Evolutionary conservation across 2,329 filamentous ascomycete genomes (phyloP).

Genomic region (Venturiaceae sp.): DNA sequence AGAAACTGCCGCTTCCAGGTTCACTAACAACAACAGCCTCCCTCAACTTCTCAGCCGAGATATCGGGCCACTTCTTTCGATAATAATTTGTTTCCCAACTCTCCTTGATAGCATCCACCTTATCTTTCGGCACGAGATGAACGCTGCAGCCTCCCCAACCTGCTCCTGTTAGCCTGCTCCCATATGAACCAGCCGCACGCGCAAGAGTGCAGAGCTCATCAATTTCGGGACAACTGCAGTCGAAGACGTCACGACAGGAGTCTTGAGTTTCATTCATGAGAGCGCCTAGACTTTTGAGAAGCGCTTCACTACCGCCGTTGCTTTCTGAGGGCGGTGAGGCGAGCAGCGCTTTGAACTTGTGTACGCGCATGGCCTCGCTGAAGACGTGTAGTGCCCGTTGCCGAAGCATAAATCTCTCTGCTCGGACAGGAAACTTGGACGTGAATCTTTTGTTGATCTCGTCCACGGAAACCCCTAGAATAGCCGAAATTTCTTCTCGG

Average conservation of each 20-base stretch:
- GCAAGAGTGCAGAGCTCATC: constrained; percentile 81
- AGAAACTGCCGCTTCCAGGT: constrained; percentile 59
- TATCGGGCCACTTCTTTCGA: constrained; percentile 55
- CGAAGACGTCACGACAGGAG: constrained; percentile 77
- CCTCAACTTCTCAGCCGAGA: constrained; percentile 62
- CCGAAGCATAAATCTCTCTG: constrained; percentile 76
- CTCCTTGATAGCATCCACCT: constrained; percentile 65
- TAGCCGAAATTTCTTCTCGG: constrained; percentile 67
- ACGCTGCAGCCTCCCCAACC: constrained; percentile 97
- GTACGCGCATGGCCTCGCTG: constrained; percentile 75
- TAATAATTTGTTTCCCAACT: constrained; percentile 81
- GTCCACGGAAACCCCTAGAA: constrained; percentile 57
- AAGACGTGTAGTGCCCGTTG: constrained; percentile 89
- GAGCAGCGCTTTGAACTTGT: constrained; percentile 74
- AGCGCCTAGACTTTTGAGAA: constrained; percentile 63
- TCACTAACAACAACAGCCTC: constrained; percentile 82
- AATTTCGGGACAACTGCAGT: constrained; percentile 89
- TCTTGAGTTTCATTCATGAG: constrained; percentile 85
- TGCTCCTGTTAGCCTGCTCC: constrained; percentile 79
- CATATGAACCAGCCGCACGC: constrained; percentile 67
- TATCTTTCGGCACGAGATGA: constrained; percentile 78
- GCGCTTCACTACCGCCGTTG: constrained; percentile 51
- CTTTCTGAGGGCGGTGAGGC: constrained; percentile 26
- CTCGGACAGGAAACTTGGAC: constrained; percentile 80
- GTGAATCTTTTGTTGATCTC: constrained; percentile 72